Conservation (phyloP, 768 basidiomycete genomes). For the Boletus vermiculosoides region DNA sequence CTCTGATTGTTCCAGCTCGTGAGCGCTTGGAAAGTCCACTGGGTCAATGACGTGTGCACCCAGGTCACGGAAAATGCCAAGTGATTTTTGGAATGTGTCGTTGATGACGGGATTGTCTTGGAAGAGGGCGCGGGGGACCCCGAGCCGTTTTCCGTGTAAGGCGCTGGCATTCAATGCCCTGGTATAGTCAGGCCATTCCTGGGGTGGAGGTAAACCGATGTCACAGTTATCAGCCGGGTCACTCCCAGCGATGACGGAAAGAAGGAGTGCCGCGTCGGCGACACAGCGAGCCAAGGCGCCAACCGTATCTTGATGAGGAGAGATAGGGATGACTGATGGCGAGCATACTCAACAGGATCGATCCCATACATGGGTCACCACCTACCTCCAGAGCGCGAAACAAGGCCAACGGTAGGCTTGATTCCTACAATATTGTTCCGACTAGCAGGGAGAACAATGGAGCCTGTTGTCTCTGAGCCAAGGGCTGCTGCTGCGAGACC, state of each 20-base stretch:
- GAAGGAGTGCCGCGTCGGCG: slow-evolving; percentile 38
- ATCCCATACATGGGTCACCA: not conserved
- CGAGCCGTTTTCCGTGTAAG: slow-evolving; percentile 44
- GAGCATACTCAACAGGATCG: not conserved
- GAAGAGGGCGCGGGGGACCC: slow-evolving; percentile 41
- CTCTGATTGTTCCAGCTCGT: slow-evolving; percentile 45
- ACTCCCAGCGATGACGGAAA: slow-evolving; percentile 41
- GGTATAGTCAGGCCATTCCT: slow-evolving; percentile 52
- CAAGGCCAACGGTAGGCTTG: slow-evolving; percentile 43
- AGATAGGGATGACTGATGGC: slow-evolving; percentile 45
- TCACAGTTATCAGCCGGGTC: slow-evolving; percentile 40
- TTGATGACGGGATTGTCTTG: slow-evolving; percentile 24
- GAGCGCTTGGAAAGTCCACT: slow-evolving; percentile 56
- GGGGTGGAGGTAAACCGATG: slow-evolving; percentile 45
- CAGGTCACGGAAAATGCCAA: slow-evolving; percentile 37
- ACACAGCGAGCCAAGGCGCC: slow-evolving; percentile 39
- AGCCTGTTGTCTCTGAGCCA: slow-evolving; percentile 50
- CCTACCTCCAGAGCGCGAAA: slow-evolving; percentile 39
- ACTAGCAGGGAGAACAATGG: slow-evolving; percentile 44
- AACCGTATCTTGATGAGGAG: slow-evolving; percentile 40
- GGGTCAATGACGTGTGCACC: slow-evolving; percentile 58
- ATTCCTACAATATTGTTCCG: slow-evolving; percentile 45
- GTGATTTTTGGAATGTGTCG: slow-evolving; percentile 38
- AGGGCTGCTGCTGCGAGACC: slow-evolving; percentile 45
- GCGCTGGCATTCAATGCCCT: slow-evolving; percentile 47